Conservation (phyloP, 768 basidiomycete genomes). For the Lanmaoa rubissima region DNA sequence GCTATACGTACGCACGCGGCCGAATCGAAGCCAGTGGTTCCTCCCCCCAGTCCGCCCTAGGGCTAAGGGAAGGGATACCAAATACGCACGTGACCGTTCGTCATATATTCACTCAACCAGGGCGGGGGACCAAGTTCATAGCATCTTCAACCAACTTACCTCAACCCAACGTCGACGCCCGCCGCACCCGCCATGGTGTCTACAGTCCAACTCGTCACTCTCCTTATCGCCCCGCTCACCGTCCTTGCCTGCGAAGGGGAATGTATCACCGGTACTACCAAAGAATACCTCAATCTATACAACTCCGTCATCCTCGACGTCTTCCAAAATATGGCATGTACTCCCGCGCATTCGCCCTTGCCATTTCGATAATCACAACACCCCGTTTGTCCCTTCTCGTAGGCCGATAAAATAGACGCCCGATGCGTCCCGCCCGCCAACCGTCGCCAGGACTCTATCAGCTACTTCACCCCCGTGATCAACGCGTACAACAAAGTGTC, state of each 20-base stretch:
- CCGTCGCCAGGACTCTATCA: slow-evolving; percentile 24
- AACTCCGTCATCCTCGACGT: slow-evolving; percentile 39
- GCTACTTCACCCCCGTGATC: slow-evolving; percentile 47
- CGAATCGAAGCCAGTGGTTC: no score
- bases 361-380: slow-evolving; percentile 1
- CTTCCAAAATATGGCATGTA: slow-evolving; percentile 43
- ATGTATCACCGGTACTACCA: slow-evolving; percentile 61
- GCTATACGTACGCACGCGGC: not conserved
- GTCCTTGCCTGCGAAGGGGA: slow-evolving; percentile 66
- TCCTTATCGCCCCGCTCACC: slow-evolving; percentile 35
- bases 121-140: not conserved
- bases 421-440: slow-evolving; percentile 31
- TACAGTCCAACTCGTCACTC: slow-evolving; percentile 18
- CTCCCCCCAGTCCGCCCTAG: not conserved
- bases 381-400: not conserved
- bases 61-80: slow-evolving; percentile 2
- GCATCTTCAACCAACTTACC: not conserved
- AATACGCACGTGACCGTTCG: slow-evolving; percentile 20
- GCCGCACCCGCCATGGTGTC: slow-evolving; percentile 20
- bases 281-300: slow-evolving; percentile 53
- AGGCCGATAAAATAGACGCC: slow-evolving; percentile 39
- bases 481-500: slow-evolving; percentile 44
- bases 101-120: not conserved
- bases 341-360: not conserved
- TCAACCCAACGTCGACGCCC: slow-evolving; percentile 2